A percentile compares a stretch with the other conserved stretches of the same genome.
Conservation (phyloP, 495 filamentous ascomycete genomes). For the Penicillium coffeae region DNA sequence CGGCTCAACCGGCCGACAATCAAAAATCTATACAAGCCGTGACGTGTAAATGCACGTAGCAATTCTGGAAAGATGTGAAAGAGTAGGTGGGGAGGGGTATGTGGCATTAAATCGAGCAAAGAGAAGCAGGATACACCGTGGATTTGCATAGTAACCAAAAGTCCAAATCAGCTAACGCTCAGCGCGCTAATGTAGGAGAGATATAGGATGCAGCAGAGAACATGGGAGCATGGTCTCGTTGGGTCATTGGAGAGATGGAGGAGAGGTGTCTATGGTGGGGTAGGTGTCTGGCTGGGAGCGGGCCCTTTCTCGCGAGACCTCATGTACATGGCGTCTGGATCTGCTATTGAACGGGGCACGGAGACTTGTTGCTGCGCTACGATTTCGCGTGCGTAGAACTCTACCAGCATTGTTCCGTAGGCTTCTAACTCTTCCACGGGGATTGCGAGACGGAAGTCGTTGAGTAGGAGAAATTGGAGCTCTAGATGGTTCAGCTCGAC, state of each 20-base stretch:
- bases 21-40: conserved; percentile 28
- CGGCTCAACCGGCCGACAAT: conserved; percentile 14
- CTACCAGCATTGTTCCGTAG: conserved; percentile 97
- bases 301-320: conserved; percentile 33
- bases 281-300: conserved; percentile 37
- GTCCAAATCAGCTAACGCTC: conserved; percentile 9
- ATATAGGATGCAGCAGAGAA: neutral
- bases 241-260: neutral
- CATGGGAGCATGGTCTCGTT: neutral
- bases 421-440: conserved; percentile 94
- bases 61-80: conserved; percentile 5
- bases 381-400: conserved; percentile 94
- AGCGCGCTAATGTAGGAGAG: conserved; percentile 4
- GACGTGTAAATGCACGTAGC: conserved; percentile 22
- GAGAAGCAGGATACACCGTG: conserved; percentile 11
- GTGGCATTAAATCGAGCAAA: conserved; percentile 2
- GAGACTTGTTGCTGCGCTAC: conserved; percentile 56
- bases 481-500: conserved; percentile 95
- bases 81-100: conserved; percentile 10
- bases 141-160: neutral
- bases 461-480: conserved; percentile 91
- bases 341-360: conserved; percentile 20
- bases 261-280: conserved; percentile 31
- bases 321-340: conserved; percentile 38
- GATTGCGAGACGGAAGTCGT: conserved; percentile 93